Evolutionary conservation across 306 rosid species (phyloP).

Genomic region (Malus fusca): DNA sequence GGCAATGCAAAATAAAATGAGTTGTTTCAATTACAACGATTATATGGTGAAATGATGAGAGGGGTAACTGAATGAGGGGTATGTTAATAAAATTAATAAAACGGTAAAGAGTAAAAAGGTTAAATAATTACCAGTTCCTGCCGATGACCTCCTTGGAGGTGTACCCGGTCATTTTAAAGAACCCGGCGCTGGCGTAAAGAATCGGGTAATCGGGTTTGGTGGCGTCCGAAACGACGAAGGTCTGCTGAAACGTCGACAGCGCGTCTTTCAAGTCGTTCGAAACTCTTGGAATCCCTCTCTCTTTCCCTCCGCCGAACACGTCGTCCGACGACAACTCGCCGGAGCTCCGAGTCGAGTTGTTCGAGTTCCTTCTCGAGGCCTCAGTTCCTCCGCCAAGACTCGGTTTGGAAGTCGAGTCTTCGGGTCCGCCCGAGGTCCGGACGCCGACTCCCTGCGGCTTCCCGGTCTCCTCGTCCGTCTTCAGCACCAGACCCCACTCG

Average conservation of each 20-base stretch:
- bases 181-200: conserved; percentile 87
- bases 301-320: conserved; percentile 32
- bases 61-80: too few species aligned
- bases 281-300: conserved; percentile 54
- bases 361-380: conserved; percentile 48
- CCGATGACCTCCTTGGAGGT: conserved; percentile 83
- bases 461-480: conserved; percentile 74
- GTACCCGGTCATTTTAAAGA: conserved; percentile 93
- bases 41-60: too few species aligned
- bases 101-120: neutral
- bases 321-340: conserved; percentile 55
- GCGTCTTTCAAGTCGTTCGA: conserved; percentile 79
- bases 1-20: too few species aligned
- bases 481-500: conserved; percentile 88
- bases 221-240: conserved; percentile 90
- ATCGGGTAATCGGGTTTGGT: conserved; percentile 90
- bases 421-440: conserved; percentile 58
- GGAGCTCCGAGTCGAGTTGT: conserved; percentile 57
- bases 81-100: too few species aligned
- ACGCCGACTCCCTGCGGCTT: conserved; percentile 67
- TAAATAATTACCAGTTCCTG: conserved; percentile 61
- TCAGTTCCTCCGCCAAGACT: neutral
- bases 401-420: conserved; percentile 30
- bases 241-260: conserved; percentile 80
- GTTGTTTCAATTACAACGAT: too few species aligned